Conservation (phyloP, 2,329 filamentous ascomycete genomes). For the Alternaria infectoria region DNA sequence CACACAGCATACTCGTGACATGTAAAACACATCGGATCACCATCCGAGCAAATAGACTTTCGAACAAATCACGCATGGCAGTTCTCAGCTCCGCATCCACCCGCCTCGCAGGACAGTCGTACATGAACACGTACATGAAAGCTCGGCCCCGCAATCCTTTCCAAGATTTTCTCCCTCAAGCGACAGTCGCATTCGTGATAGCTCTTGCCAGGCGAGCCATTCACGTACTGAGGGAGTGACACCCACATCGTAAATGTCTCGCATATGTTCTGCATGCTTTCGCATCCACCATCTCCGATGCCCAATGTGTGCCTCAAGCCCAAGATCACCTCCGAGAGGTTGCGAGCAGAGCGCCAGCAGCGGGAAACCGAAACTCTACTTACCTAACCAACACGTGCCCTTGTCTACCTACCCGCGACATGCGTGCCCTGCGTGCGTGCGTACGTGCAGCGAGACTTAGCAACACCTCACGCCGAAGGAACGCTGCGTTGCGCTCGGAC, state of each 20-base stretch:
- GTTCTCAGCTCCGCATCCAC: neutral
- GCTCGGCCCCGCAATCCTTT: neutral
- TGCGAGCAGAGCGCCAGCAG: neutral
- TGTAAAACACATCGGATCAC: neutral
- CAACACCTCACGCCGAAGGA: neutral
- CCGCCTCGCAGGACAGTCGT: neutral
- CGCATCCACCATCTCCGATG: neutral
- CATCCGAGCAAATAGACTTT: constrained; percentile 2
- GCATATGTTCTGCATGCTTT: constrained; percentile 1
- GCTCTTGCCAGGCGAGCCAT: neutral
- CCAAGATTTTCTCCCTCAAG: neutral
- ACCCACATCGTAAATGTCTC: neutral
- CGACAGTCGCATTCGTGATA: neutral
- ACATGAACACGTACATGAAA: constrained; percentile 1
- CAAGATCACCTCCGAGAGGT: neutral
- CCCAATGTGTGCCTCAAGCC: neutral
- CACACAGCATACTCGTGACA: constrained; percentile 1
- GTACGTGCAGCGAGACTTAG: neutral
- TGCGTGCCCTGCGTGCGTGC: neutral
- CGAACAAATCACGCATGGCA: neutral
- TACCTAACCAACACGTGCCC: neutral
- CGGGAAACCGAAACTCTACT: neutral
- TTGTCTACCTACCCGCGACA: neutral
- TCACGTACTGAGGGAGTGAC: neutral
- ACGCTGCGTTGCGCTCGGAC: neutral